Evolutionary conservation across 345 rosid genomes (phyloP), one percentile per base, ranked within the genome.

Genomic region (Excoecaria agallocha): DNA sequence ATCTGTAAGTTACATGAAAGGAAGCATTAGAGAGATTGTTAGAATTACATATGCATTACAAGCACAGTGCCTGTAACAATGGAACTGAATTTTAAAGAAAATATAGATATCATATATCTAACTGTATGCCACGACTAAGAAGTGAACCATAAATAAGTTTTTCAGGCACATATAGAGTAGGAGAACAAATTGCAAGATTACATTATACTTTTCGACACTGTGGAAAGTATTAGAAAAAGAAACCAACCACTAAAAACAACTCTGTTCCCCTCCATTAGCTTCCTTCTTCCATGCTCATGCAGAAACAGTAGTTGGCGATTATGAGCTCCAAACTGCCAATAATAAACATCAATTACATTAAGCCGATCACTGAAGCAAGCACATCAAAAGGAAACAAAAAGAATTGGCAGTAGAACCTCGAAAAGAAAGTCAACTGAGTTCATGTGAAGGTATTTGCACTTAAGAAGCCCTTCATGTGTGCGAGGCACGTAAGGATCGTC

Each of bases 401-500:
- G 17, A 38, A 37, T 52, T 45, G 2, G 24, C 24, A 19, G 30
- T 51, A 24, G 70, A 73, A 92, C 96, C 90, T 92, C 97, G 74
- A 90, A 94, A 30, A 89, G 81, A 86, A 92, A 92, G 81, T 94
- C 97, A 64, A 94, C 96, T 2, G 97, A 94, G 86, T 94, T 94
- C 96, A 94, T 76, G 66, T 84, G 86, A 54, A 93, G 87, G 81
- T 92, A 94, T 82, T 94, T 94, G 97, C 98, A 94, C 84, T 94
- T 92, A 75, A 94, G 66, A 76, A 92, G 98, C 60, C 97, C 97
- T 84, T 94, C 93, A 77, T 94, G 93, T 11, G 98, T 90, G 50
- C 94, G 93, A 41, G 98, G 92, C 72, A 88, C 87, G 43, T 94
- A 94, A 30, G 93, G 93, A 84, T 94, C 98, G 82, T 94, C 98